Evolutionary conservation across 176 grass and related monocot genomes (phyloP).

Genomic region (Themeda triandra): DNA sequence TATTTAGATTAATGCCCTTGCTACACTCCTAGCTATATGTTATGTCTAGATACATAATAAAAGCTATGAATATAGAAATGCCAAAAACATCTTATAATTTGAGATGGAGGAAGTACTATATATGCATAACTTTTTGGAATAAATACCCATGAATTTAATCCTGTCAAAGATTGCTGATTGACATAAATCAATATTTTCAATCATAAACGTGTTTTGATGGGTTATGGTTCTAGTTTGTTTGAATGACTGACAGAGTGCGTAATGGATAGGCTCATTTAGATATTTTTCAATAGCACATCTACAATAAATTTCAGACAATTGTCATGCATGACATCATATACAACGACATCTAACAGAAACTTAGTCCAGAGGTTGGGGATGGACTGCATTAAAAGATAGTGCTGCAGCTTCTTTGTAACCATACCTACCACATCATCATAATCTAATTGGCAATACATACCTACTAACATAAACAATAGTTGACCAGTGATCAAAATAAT

Average conservation of each 20-base stretch:
- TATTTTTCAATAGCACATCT: background rate
- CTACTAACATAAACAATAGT: background rate
- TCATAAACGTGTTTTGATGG: background rate
- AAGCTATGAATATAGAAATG: no score
- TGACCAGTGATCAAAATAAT: constrained; percentile 1
- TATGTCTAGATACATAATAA: no score
- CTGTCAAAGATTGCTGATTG: background rate
- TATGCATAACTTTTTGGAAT: background rate
- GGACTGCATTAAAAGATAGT: constrained; percentile 13
- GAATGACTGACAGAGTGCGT: background rate
- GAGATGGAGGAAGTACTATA: background rate
- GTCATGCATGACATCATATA: constrained; percentile 7
- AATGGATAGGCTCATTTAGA: background rate
- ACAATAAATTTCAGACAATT: background rate
- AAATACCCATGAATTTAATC: background rate
- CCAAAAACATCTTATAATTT: no score
- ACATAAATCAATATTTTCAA: background rate
- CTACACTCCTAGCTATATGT: no score
- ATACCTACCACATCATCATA: constrained; percentile 23
- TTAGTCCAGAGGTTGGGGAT: background rate
- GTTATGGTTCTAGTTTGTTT: background rate
- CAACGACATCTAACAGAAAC: constrained; percentile 23
- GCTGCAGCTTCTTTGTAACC: background rate
- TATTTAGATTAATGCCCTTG: no score
- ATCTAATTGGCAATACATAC: background rate